phyloP scores from a whole-genome alignment of 441 rosid genomes.

The Euphorbia celastroides region DNA sequence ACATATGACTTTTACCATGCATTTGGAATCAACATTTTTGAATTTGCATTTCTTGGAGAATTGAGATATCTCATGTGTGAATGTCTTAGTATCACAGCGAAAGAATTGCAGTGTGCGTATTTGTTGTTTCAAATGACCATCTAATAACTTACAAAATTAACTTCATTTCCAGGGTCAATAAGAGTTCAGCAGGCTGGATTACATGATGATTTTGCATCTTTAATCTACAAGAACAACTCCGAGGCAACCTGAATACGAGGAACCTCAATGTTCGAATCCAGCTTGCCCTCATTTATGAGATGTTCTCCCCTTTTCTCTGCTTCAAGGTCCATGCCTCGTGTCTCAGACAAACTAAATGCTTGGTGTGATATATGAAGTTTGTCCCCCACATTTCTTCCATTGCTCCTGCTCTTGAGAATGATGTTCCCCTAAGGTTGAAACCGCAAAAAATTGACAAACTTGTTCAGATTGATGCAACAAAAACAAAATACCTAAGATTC shows the following conservation, averaged over 20 bases:
- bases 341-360: slow-evolving; percentile 84
- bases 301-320: slow-evolving; percentile 81
- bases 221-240: slow-evolving; percentile 49
- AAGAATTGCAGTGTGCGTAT: too few species aligned
- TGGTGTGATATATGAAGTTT: slow-evolving; percentile 58
- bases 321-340: too few species aligned
- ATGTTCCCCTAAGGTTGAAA: slow-evolving; percentile 33
- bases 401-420: slow-evolving; percentile 65
- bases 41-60: too few species aligned
- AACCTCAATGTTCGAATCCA: slow-evolving; percentile 65
- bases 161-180: slow-evolving; percentile 82
- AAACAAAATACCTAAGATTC: neutral
- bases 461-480: neutral
- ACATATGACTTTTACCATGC: too few species aligned
- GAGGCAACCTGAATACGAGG: slow-evolving; percentile 75
- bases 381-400: slow-evolving; percentile 93
- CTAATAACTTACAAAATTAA: too few species aligned
- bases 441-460: slow-evolving; percentile 7
- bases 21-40: too few species aligned
- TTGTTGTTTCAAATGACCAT: too few species aligned
- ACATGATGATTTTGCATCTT: slow-evolving; percentile 67
- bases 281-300: slow-evolving; percentile 70
- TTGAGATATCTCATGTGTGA: too few species aligned
- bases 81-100: too few species aligned
- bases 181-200: slow-evolving; percentile 89